phyloP scores from a whole-genome alignment of 441 rosid genomes.

The Pelargonium fulgidum region DNA sequence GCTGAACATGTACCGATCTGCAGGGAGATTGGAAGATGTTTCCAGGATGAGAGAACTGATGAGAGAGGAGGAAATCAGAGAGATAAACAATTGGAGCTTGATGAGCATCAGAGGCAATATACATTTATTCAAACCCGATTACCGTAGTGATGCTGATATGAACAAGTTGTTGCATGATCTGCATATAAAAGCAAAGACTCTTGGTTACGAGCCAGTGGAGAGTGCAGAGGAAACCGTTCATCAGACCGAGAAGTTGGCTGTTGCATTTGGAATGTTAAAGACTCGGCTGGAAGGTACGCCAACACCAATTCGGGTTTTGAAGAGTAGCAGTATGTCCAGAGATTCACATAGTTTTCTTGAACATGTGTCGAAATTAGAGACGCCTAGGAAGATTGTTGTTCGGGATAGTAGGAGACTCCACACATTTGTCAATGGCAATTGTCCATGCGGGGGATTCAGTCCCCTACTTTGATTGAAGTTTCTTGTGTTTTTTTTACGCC shows the following conservation, averaged over 20 bases:
- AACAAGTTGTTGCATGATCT: constrained; percentile 30
- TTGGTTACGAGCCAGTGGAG: constrained; percentile 25
- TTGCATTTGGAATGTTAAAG: constrained; percentile 44
- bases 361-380: constrained; percentile 25
- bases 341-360: constrained; percentile 48
- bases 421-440: constrained; percentile 38
- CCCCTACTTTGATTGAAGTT: constrained; percentile 23
- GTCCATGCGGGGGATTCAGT: constrained; percentile 42
- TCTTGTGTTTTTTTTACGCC: neutral
- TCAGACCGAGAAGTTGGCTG: constrained; percentile 45
- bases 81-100: constrained; percentile 43
- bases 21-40: constrained; percentile 40
- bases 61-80: constrained; percentile 29
- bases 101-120: constrained; percentile 37
- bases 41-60: constrained; percentile 27
- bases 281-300: constrained; percentile 11
- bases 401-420: constrained; percentile 49
- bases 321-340: constrained; percentile 37
- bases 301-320: constrained; percentile 33
- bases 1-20: constrained; percentile 28
- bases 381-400: constrained; percentile 34
- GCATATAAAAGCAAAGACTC: constrained; percentile 31
- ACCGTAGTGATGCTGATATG: constrained; percentile 22
- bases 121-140: constrained; percentile 32
- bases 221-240: constrained; percentile 20